Evolutionary conservation across 164 flowering plant genomes (phyloP), one percentile per base, ranked within the genome.

Genomic region (Magnolia changhungtana): DNA sequence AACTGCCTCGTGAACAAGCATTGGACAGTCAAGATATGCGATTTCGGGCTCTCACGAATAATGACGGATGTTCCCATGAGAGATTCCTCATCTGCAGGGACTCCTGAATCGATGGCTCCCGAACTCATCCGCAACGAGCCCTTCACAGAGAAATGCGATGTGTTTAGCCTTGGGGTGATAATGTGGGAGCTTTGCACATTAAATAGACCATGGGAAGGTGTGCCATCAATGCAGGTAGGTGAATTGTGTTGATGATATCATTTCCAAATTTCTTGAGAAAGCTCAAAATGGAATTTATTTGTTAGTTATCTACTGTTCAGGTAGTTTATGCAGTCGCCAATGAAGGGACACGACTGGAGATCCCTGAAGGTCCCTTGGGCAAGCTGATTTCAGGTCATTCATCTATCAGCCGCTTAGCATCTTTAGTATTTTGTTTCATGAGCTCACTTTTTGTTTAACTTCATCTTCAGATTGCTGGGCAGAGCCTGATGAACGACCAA

Each of bases 51-150:
- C 69, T 94, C 99, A 29, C 85, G 92, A 78, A 80, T 90, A 75
- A 87, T 91, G 91, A 86, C 84, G 8, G 87, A 87, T 1, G 24
- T 74, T n/a, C 87, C 93, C 63, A 83, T 89, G 75, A 89, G 84
- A 80, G 95, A 90, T 78, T 80, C 90, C 8, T 85, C 97, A 10
- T 90, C 93, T 78, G 99, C 97, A 9, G 98, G 99, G 37, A 91
- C 98, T 80, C 98, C 99, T 10, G 99, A 96, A 80, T 94, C 98
- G 98, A 93, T 94, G 98, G 98, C 98, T 75, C 99, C 98, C 70
- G 99, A 94, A 75, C 96, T 96, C 45, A 91, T 93, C n/a, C 96
- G 98, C 27, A 91, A 91, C 55, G 98, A 96, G 79, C 92, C 94
- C 71, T 93, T 92, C 83, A 88, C 94, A 0, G 98, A 91, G 84